These are phyloP conservation scores for Sideroxylon spinosum DNA, from an alignment of 179 eudicot genomes.

Conservation along the genomic window DNA sequence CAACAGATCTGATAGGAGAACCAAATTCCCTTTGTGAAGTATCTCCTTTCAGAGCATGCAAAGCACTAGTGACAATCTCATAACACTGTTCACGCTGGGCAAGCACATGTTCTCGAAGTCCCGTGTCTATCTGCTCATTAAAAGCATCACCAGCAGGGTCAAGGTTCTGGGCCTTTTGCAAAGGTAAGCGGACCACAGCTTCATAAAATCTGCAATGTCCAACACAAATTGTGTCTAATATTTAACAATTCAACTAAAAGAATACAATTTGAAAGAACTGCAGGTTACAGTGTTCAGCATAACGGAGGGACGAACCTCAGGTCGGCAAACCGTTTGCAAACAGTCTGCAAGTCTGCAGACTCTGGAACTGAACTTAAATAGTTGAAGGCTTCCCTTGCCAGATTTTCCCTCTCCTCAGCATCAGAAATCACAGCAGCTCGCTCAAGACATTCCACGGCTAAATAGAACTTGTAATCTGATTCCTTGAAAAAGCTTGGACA, in stretches of 20 bases:
- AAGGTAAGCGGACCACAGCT: slow-evolving; percentile 88
- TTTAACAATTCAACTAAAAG: neutral
- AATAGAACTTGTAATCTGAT: slow-evolving; percentile 89
- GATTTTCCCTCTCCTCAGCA: slow-evolving; percentile 66
- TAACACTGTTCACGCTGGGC: slow-evolving; percentile 91
- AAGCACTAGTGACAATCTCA: slow-evolving; percentile 67
- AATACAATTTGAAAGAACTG: neutral
- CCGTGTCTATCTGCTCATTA: slow-evolving; percentile 80
- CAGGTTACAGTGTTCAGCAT: neutral
- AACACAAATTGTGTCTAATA: neutral
- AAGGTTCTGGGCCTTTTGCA: slow-evolving; percentile 91
- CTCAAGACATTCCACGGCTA: slow-evolving; percentile 96
- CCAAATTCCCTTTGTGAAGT: slow-evolving; percentile 51
- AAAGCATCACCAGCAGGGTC: slow-evolving; percentile 94
- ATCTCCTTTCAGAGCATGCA: slow-evolving; percentile 80
- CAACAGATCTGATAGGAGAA: slow-evolving; percentile 57
- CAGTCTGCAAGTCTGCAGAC: slow-evolving; percentile 84
- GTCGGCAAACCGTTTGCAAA: slow-evolving; percentile 94
- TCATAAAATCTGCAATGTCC: slow-evolving; percentile 75
- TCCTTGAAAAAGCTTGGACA: slow-evolving; percentile 96
- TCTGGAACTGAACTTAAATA: slow-evolving; percentile 84
- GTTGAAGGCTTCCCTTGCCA: slow-evolving; percentile 88
- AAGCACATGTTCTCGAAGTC: slow-evolving; percentile 60
- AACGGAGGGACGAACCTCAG: slow-evolving; percentile 50
- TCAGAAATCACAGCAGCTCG: slow-evolving; percentile 80